Evolutionary conservation across 129 eudicot species (phyloP).

Genomic region (Gnaphalium uliginosum): DNA sequence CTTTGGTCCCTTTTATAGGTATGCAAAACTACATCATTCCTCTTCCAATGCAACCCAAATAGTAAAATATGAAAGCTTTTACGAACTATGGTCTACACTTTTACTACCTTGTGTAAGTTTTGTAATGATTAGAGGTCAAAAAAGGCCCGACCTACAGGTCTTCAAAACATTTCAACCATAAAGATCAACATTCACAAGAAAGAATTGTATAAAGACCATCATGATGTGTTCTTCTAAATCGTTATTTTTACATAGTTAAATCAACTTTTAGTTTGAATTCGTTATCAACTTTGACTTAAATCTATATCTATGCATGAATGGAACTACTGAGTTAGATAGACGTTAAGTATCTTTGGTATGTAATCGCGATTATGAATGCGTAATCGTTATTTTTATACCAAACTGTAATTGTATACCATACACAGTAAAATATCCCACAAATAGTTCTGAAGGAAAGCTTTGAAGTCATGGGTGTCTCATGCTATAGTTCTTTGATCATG

Average conservation of each 20-base stretch:
- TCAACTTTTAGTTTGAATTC: background rate
- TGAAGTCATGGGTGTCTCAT: background rate
- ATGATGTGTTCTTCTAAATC: background rate
- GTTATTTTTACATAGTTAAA: background rate
- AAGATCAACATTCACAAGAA: constrained; percentile 1
- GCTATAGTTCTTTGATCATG: constrained; percentile 6
- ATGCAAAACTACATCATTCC: background rate
- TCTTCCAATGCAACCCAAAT: background rate
- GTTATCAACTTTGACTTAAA: background rate
- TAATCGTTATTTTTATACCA: background rate
- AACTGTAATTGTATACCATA: background rate
- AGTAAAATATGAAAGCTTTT: constrained; percentile 16
- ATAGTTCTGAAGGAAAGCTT: background rate
- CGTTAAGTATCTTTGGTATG: background rate
- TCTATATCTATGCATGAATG: background rate
- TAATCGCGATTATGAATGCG: background rate
- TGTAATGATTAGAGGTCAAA: constrained; percentile 6
- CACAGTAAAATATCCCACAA: background rate
- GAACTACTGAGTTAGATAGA: background rate
- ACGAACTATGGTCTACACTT: constrained; percentile 27
- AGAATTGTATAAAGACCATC: background rate
- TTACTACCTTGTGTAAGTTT: constrained; percentile 21
- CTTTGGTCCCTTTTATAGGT: constrained; percentile 30
- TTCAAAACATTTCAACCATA: constrained; percentile 1
- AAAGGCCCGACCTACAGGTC: constrained; percentile 1